Evolutionary conservation across 345 rosid genomes (phyloP), one percentile per base, ranked within the genome.

Genomic region (Viola odorata): DNA sequence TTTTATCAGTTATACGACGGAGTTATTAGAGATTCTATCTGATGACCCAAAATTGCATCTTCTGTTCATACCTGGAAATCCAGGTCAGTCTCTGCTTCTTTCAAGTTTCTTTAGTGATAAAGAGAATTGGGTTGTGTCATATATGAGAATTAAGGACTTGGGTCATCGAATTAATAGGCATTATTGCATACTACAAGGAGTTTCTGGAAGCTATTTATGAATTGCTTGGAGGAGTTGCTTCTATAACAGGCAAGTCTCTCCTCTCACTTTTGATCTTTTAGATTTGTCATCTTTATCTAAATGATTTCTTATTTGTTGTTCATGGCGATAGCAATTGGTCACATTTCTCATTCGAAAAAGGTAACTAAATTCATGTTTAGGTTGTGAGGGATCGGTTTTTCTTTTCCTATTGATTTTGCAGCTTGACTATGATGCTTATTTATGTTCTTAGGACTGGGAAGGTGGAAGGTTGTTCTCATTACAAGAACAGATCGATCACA

Each of bases 401-500:
- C 17, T 53, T 36, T n/a, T 54, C 3, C 5, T 9, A 7, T 14
- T 44, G 9, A 0, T 8, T 10, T 57, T 32, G n/a, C 12, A 7
- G 37, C 48, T 51, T 15, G 37, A 5, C 15, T 5, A 13, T 51
- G 23, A 12, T 51, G 54, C 5, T n/a, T n/a, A 8, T 10, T 49
- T 38, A 54, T 63, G 0, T 39, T 45, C 52, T 47, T 70, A 85
- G 98, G 78, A 89, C 65, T 89, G 90, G 91, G 92, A 80, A 67
- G 60, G 58, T 10, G 85, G 91, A 52, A 82, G 70, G 70, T 66
- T 88, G 39, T 91, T 85, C 74, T 85, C 95, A 9, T 73, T 91
- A 56, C 91, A 84, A 66, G 86, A 86, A 61, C 98, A 91, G 78
- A 76, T 85, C 5, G 85, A 84, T 61, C 96, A 91, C 61, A 91